Percentiles rank a stretch among this genome's conserved stretches.
Evolutionary conservation across 2,329 filamentous ascomycete species (phyloP).

Genomic region (Fusarium euwallaceae): DNA sequence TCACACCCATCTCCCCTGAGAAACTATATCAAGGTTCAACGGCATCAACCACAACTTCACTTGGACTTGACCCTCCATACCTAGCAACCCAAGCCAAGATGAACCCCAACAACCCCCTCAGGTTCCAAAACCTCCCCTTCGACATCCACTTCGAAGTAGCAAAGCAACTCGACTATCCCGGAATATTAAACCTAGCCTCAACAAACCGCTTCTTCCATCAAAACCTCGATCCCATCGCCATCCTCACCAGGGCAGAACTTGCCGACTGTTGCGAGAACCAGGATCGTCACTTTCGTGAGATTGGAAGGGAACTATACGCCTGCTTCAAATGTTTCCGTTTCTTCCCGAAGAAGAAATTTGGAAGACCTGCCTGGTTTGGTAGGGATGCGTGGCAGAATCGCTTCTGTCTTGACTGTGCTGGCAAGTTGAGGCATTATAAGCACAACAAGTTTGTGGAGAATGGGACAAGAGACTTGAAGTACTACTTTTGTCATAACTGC

Average conservation of each 20-base stretch:
- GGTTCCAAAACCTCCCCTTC: constrained; percentile 30
- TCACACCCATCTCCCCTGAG: neutral
- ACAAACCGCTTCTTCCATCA: constrained; percentile 30
- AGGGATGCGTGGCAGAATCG: constrained; percentile 6
- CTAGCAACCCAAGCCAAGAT: constrained; percentile 15
- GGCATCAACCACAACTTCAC: neutral
- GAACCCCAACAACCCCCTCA: neutral
- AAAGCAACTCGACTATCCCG: constrained; percentile 14
- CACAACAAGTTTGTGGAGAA: constrained; percentile 18
- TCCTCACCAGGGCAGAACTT: neutral
- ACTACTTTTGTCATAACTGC: constrained; percentile 43
- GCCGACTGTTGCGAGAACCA: constrained; percentile 11
- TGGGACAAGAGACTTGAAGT: constrained; percentile 11
- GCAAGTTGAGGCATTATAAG: neutral
- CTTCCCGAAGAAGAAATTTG: constrained; percentile 29
- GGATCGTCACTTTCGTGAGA: constrained; percentile 3
- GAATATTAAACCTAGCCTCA: constrained; percentile 16
- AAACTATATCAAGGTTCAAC: neutral
- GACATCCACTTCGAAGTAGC: constrained; percentile 35
- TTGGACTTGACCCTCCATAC: neutral
- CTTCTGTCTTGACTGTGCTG: constrained; percentile 37
- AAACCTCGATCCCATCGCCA: constrained; percentile 10
- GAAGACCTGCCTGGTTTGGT: neutral
- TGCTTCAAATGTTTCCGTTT: constrained; percentile 34
- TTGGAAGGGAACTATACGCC: constrained; percentile 13